These are phyloP conservation scores for Simplicillium aogashimaense DNA, from an alignment of 2,329 filamentous ascomycete genomes.

Conservation along the genomic window DNA sequence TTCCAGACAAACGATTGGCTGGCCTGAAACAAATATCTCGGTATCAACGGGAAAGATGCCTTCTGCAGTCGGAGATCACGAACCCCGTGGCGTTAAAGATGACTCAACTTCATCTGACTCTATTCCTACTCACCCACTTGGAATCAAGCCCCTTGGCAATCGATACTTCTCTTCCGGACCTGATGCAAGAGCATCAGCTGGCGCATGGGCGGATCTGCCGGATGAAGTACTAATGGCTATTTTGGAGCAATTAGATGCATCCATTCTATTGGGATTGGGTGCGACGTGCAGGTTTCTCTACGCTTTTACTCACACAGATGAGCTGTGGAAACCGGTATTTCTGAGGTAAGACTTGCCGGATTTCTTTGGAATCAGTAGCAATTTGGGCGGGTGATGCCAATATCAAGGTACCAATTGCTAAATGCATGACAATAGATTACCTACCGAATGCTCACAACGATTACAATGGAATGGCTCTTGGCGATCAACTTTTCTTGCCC, in stretches of 20 bases:
- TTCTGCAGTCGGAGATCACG: too few species aligned
- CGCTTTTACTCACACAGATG: slow-evolving; percentile 74
- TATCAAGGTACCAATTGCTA: background rate
- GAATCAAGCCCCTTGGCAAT: slow-evolving; percentile 82
- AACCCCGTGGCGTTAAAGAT: too few species aligned
- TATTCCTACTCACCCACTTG: slow-evolving; percentile 71
- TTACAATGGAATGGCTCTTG: slow-evolving; percentile 68
- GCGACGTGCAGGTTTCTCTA: slow-evolving; percentile 77
- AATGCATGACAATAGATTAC: background rate
- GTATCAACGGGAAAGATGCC: too few species aligned
- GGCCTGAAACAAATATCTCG: too few species aligned
- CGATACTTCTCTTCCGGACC: slow-evolving; percentile 54
- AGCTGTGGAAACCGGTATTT: slow-evolving; percentile 81
- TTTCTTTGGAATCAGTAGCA: background rate
- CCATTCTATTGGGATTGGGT: slow-evolving; percentile 54
- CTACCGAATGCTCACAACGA: background rate
- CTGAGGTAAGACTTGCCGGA: slow-evolving; percentile 57
- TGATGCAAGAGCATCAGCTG: slow-evolving; percentile 58
- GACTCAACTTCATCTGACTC: slow-evolving; percentile 21
- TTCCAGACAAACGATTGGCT: too few species aligned
- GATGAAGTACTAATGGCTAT: slow-evolving; percentile 73
- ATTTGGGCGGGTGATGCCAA: too few species aligned
- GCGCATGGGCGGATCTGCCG: slow-evolving; percentile 57
- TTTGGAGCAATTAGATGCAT: slow-evolving; percentile 63
- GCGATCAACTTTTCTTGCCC: slow-evolving; percentile 65